phyloP scores from a whole-genome alignment of 306 rosid species.

The Medicago arabica region DNA sequence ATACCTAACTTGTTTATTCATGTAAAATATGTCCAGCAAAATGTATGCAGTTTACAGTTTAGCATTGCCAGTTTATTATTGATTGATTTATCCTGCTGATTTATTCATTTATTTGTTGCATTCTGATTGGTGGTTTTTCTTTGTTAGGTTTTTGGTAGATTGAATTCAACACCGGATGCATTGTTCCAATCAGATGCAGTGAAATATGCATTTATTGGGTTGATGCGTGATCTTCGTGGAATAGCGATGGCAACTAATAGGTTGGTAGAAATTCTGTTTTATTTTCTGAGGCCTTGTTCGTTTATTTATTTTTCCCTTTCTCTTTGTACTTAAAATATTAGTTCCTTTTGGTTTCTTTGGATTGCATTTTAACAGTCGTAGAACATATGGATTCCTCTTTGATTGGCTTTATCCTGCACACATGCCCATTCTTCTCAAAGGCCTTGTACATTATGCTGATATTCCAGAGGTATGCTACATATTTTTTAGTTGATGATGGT shows the following conservation, averaged over 20 bases:
- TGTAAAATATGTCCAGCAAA: slow-evolving; percentile 5
- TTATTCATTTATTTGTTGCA: not conserved
- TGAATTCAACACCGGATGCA: slow-evolving; percentile 52
- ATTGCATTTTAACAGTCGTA: slow-evolving; percentile 67
- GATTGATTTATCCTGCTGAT: not conserved
- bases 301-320: not conserved
- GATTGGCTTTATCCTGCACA: slow-evolving; percentile 93
- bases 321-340: slow-evolving; percentile 3
- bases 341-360: slow-evolving; percentile 18
- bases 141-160: slow-evolving; percentile 42
- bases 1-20: slow-evolving; percentile 1
- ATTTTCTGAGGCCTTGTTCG: slow-evolving; percentile 2
- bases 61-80: slow-evolving; percentile 5
- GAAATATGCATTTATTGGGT: slow-evolving; percentile 53
- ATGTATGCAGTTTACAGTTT: not conserved
- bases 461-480: slow-evolving; percentile 73
- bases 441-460: slow-evolving; percentile 75
- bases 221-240: slow-evolving; percentile 59
- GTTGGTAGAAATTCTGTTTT: slow-evolving; percentile 34
- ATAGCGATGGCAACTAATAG: slow-evolving; percentile 58
- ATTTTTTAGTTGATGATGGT: slow-evolving; percentile 12
- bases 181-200: slow-evolving; percentile 50
- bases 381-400: slow-evolving; percentile 82
- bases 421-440: slow-evolving; percentile 78
- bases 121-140: slow-evolving; percentile 33